Conservation (phyloP, 2,329 filamentous ascomycete genomes). For the Chaetomiaceae sp. region DNA sequence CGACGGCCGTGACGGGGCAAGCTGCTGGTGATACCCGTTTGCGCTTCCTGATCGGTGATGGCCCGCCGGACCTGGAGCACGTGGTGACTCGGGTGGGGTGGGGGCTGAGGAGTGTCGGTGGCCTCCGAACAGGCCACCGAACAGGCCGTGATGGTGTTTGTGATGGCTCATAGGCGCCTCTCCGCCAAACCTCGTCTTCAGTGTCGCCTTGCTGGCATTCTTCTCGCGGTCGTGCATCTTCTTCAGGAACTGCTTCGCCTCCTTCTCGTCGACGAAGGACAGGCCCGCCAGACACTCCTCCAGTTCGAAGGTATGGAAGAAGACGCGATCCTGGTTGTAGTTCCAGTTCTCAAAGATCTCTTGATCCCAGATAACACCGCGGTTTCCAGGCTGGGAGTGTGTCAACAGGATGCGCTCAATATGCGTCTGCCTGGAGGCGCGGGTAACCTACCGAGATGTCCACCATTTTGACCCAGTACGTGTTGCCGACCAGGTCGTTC, state of each 20-base stretch:
- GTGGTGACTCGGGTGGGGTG: slow-evolving; percentile 53
- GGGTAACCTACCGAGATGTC: slow-evolving; percentile 76
- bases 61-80: slow-evolving; percentile 33
- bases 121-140: slow-evolving; percentile 57
- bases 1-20: slow-evolving; percentile 36
- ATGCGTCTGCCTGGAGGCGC: slow-evolving; percentile 2
- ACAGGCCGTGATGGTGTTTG: slow-evolving; percentile 39
- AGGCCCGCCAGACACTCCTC: slow-evolving; percentile 86
- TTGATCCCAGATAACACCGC: slow-evolving; percentile 93
- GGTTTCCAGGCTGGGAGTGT: slow-evolving; percentile 56
- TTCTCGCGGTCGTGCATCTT: slow-evolving; percentile 96
- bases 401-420: slow-evolving; percentile 13
- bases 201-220: slow-evolving; percentile 85
- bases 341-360: slow-evolving; percentile 93
- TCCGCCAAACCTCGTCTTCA: slow-evolving; percentile 66
- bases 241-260: slow-evolving; percentile 93
- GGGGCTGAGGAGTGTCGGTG: slow-evolving; percentile 55
- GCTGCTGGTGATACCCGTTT: slow-evolving; percentile 35
- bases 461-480: slow-evolving; percentile 96
- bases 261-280: slow-evolving; percentile 94
- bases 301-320: slow-evolving; percentile 96
- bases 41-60: slow-evolving; percentile 39
- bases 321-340: slow-evolving; percentile 95
- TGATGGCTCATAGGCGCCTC: slow-evolving; percentile 33
- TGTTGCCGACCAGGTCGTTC: slow-evolving; percentile 91